Percentiles rank a stretch among this genome's conserved stretches.
Evolutionary conservation across 1,139 yeast species (phyloP).

Genomic region (Zygoascus sp.): DNA sequence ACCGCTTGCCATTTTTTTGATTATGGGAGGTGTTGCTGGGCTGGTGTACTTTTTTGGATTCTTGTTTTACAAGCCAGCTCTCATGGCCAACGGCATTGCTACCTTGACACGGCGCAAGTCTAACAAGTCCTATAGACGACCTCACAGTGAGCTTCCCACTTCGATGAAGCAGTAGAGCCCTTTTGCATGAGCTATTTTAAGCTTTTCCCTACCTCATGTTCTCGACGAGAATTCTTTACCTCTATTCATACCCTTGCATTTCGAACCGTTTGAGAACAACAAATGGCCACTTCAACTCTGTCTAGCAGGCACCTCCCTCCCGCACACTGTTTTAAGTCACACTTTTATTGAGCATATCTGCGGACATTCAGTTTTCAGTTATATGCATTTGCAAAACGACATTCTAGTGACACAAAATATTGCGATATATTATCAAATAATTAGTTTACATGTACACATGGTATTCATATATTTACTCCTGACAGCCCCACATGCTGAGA

Average conservation of each 20-base stretch:
- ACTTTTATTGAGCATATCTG: no score
- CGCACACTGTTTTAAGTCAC: no score
- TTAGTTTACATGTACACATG: not conserved
- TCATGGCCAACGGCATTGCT: conserved; percentile 15
- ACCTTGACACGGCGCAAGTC: conserved; percentile 6
- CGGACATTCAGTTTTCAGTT: no score
- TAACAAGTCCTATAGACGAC: not conserved
- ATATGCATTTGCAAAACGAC: no score
- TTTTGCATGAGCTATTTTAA: no score
- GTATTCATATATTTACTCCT: conserved; percentile 25
- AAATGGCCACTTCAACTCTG: no score
- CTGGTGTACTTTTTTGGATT: conserved; percentile 30
- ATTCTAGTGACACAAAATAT: no score
- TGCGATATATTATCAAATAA: not conserved
- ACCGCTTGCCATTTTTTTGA: conserved; percentile 29
- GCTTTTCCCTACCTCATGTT: not conserved
- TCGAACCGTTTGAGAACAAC: no score
- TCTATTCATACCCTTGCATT: no score
- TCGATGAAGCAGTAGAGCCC: not conserved
- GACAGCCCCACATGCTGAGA: conserved; percentile 30
- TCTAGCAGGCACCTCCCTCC: no score
- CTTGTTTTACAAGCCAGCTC: conserved; percentile 18
- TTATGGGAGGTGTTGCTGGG: conserved; percentile 36
- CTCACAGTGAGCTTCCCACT: not conserved
- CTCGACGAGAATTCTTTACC: not conserved